Conservation (phyloP, 768 basidiomycete species). For the Mycena polygramma region DNA sequence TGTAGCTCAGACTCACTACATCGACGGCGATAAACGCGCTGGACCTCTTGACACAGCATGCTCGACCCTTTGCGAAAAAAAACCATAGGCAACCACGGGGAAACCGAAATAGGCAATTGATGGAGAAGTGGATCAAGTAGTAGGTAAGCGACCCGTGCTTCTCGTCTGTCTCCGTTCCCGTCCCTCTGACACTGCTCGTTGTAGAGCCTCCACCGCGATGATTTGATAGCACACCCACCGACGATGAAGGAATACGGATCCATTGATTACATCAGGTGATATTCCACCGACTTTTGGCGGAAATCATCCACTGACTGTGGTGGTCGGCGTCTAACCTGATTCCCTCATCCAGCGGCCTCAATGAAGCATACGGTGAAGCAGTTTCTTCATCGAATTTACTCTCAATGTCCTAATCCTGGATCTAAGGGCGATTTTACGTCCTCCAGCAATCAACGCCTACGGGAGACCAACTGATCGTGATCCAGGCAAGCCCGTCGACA, state of each 20-base stretch:
- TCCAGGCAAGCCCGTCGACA: slow-evolving; percentile 22
- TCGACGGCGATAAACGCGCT: background rate
- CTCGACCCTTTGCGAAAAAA: background rate
- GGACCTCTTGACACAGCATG: background rate
- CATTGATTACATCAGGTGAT: slow-evolving; percentile 21
- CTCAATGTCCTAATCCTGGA: background rate
- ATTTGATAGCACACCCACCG: slow-evolving; percentile 17
- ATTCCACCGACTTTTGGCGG: background rate
- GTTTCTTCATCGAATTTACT: background rate
- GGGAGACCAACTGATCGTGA: slow-evolving; percentile 29
- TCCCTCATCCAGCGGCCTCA: slow-evolving; percentile 24
- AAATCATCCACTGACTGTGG: background rate
- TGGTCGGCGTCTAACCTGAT: slow-evolving; percentile 12
- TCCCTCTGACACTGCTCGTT: slow-evolving; percentile 24
- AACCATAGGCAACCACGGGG: background rate
- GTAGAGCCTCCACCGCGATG: slow-evolving; percentile 18
- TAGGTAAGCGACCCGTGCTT: slow-evolving; percentile 4
- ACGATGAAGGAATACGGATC: slow-evolving; percentile 17
- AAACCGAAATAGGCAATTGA: background rate
- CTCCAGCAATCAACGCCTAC: slow-evolving; percentile 13
- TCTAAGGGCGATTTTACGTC: slow-evolving; percentile 27
- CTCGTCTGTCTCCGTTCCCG: slow-evolving; percentile 7
- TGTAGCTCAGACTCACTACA: background rate
- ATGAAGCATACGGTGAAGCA: slow-evolving; percentile 11
- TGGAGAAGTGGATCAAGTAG: background rate